A percentile compares a stretch with the other conserved stretches of the same genome.
Evolutionary conservation across 371 early-diverging fungal species (phyloP).

Genomic region (Mucor lusitanicus): DNA sequence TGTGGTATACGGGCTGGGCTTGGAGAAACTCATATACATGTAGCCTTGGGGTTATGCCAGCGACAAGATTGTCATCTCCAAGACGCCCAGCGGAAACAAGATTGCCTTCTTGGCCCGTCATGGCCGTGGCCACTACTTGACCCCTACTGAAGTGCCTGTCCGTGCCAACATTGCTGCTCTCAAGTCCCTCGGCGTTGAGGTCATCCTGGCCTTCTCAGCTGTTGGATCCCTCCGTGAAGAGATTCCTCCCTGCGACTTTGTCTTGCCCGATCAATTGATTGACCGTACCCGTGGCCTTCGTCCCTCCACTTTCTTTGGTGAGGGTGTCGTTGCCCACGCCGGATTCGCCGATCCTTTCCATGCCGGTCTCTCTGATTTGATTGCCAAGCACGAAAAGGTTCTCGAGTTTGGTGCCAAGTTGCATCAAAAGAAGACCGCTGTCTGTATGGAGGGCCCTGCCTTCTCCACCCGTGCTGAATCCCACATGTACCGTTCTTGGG

Average conservation of each 20-base stretch:
- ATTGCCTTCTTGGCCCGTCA: conserved; percentile 97
- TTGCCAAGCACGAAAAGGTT: conserved; percentile 56
- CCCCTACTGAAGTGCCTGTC: conserved; percentile 90
- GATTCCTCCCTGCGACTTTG: conserved; percentile 93
- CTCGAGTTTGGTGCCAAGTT: conserved; percentile 55
- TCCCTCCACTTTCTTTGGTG: conserved; percentile 87
- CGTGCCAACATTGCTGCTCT: conserved; percentile 98
- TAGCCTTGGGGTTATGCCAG: conserved; percentile 94
- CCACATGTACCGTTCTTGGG: conserved; percentile 92
- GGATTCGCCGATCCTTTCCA: conserved; percentile 96
- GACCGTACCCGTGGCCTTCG: conserved; percentile 96
- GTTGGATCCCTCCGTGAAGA: conserved; percentile 93
- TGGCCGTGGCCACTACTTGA: conserved; percentile 86
- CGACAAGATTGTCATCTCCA: conserved; percentile 72
- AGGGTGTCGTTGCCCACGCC: conserved; percentile 89
- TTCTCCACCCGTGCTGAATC: conserved; percentile 98
- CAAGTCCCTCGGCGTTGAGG: conserved; percentile 90
- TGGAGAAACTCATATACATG: background rate
- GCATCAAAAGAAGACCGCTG: conserved; percentile 82
- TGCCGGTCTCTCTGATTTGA: conserved; percentile 69
- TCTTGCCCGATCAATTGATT: conserved; percentile 90
- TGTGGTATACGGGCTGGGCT: background rate
- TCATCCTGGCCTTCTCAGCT: conserved; percentile 94
- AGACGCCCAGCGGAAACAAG: conserved; percentile 73
- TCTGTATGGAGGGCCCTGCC: conserved; percentile 97